These are phyloP conservation scores for Exsudoporus frostii DNA, from an alignment of 768 basidiomycete genomes.

Conservation along the genomic window DNA sequence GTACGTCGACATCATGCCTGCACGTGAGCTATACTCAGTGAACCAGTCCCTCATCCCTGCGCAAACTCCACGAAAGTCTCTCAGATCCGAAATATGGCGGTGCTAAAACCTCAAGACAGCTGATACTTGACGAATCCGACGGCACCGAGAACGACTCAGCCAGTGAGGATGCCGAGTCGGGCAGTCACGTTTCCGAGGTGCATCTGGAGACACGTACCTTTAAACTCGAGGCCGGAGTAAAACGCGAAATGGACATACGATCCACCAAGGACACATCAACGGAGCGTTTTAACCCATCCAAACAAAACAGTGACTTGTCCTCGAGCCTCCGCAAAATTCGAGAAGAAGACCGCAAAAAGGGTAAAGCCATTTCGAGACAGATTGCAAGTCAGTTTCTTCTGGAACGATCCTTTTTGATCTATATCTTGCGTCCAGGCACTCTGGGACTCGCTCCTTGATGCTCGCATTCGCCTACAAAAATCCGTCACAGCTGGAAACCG, in stretches of 20 bases:
- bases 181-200: slow-evolving; percentile 20
- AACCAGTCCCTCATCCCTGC: slow-evolving; percentile 63
- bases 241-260: slow-evolving; percentile 7
- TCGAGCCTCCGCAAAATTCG: slow-evolving; percentile 54
- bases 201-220: slow-evolving; percentile 1
- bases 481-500: slow-evolving; percentile 59
- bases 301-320: slow-evolving; percentile 42
- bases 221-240: slow-evolving; percentile 12
- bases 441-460: slow-evolving; percentile 86
- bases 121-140: slow-evolving; percentile 42
- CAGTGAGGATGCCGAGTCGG: slow-evolving; percentile 15
- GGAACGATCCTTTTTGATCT: background rate
- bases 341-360: slow-evolving; percentile 75
- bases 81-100: slow-evolving; percentile 80
- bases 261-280: slow-evolving; percentile 17
- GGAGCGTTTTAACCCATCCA: background rate
- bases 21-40: slow-evolving; percentile 3
- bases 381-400: slow-evolving; percentile 51
- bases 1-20: slow-evolving; percentile 40
- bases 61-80: slow-evolving; percentile 61
- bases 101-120: slow-evolving; percentile 57
- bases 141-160: slow-evolving; percentile 9
- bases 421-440: slow-evolving; percentile 47
- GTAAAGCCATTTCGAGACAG: slow-evolving; percentile 78
- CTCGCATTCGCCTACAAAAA: slow-evolving; percentile 92